phyloP scores from a whole-genome alignment of 768 basidiomycete species.

The Boletus sensibilis region DNA sequence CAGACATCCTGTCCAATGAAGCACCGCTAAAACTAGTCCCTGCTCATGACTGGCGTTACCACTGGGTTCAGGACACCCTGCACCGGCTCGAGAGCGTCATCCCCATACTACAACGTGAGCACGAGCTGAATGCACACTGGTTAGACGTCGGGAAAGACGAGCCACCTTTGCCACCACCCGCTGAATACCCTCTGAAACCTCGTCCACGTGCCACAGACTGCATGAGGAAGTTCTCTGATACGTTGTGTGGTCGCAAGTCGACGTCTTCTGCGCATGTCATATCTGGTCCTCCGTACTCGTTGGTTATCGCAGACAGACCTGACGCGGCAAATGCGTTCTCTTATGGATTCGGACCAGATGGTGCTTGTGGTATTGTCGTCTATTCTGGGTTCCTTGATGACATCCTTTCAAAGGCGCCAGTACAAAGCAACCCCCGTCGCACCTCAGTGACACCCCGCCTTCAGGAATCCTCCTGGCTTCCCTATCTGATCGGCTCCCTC shows the following conservation, averaged over 20 bases:
- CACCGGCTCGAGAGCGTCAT: conserved; percentile 74
- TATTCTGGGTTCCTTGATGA: conserved; percentile 93
- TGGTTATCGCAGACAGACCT: conserved; percentile 86
- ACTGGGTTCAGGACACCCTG: conserved; percentile 82
- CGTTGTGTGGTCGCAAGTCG: conserved; percentile 43
- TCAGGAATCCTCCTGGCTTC: conserved; percentile 44
- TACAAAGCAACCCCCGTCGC: conserved; percentile 26
- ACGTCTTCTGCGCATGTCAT: conserved; percentile 52
- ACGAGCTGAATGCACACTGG: conserved; percentile 57
- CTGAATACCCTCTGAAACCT: conserved; percentile 76
- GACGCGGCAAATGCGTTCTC: conserved; percentile 89
- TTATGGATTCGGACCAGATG: conserved; percentile 91
- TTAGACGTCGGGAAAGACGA: conserved; percentile 47
- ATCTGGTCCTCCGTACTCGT: conserved; percentile 83
- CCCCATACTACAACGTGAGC: conserved; percentile 62
- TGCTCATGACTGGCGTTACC: conserved; percentile 82
- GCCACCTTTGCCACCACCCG: conserved; percentile 74
- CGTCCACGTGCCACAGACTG: conserved; percentile 76
- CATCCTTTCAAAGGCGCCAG: conserved; percentile 53
- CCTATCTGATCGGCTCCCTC: conserved; percentile 47
- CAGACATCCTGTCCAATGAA: conserved; percentile 69
- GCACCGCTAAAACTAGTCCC: conserved; percentile 65
- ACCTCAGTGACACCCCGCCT: conserved; percentile 14
- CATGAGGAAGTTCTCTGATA: conserved; percentile 57
- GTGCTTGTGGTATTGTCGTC: conserved; percentile 90